phyloP scores from a whole-genome alignment of 177 flowering plant genomes.

The Vitis hybrid region DNA sequence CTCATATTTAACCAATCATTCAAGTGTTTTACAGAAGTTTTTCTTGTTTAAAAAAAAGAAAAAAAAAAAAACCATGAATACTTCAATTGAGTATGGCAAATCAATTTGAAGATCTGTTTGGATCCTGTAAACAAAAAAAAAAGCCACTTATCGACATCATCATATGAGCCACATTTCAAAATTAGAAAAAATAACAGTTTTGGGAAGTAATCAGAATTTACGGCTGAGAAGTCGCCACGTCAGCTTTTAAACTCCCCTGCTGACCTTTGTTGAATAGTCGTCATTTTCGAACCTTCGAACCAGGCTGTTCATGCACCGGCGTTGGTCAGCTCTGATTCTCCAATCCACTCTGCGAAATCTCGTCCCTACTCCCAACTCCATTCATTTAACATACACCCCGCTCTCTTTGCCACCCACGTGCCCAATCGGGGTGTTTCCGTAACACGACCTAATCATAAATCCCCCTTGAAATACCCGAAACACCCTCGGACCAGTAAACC shows the following conservation, averaged over 20 bases:
- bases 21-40: no score
- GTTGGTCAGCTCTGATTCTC: slow-evolving; percentile 7
- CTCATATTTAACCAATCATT: no score
- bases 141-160: no score
- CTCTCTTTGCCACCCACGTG: background rate
- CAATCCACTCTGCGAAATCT: background rate
- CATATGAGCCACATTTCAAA: no score
- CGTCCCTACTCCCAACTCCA: background rate
- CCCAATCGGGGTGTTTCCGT: background rate
- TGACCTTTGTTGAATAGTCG: background rate
- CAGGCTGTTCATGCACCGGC: slow-evolving; percentile 5
- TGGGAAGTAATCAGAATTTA: background rate
- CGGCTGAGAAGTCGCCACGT: slow-evolving; percentile 10
- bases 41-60: no score
- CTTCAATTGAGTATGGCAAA: no score
- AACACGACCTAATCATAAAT: background rate
- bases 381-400: no score
- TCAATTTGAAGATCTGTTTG: no score
- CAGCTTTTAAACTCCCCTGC: background rate
- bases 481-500: background rate
- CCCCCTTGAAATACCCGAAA: background rate
- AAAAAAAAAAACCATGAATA: no score
- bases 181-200: background rate
- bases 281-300: slow-evolving; percentile 16
- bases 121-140: no score